Conservation (phyloP, 1,284 basidiomycete species). For the Boletus sp. region DNA sequence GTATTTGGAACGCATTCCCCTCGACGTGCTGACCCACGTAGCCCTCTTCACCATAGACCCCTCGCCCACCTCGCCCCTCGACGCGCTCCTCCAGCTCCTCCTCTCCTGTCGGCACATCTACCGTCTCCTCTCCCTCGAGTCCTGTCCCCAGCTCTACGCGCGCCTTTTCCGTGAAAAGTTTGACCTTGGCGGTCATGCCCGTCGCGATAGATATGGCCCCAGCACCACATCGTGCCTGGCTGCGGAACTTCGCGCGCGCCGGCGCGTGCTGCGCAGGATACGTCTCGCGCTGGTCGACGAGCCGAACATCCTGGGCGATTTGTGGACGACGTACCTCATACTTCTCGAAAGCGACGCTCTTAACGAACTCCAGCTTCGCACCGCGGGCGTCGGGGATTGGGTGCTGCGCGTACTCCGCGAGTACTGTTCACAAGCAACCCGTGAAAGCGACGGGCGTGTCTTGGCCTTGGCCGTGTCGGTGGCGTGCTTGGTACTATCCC, state of each 20-base stretch:
- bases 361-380: constrained; percentile 41
- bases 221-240: constrained; percentile 46
- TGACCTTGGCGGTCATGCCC: constrained; percentile 41
- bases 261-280: constrained; percentile 43
- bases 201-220: constrained; percentile 29
- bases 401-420: constrained; percentile 26
- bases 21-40: constrained; percentile 50
- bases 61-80: constrained; percentile 36
- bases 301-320: constrained; percentile 36
- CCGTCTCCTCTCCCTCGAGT: constrained; percentile 38
- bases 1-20: constrained; percentile 43
- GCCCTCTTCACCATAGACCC: constrained; percentile 42
- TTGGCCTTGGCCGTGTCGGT: constrained; percentile 32
- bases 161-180: constrained; percentile 54
- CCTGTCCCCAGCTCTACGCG: constrained; percentile 60
- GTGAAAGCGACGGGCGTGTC: constrained; percentile 15
- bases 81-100: constrained; percentile 40
- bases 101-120: constrained; percentile 44
- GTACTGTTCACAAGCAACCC: constrained; percentile 5
- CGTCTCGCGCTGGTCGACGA: constrained; percentile 34
- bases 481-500: constrained; percentile 35
- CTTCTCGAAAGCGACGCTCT: constrained; percentile 44
- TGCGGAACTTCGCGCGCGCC: constrained; percentile 43
- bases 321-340: constrained; percentile 52
- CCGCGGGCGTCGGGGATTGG: constrained; percentile 37